These are phyloP conservation scores for Pseudopyricularia javanii DNA, from an alignment of 2,329 filamentous ascomycete genomes.

Conservation along the genomic window DNA sequence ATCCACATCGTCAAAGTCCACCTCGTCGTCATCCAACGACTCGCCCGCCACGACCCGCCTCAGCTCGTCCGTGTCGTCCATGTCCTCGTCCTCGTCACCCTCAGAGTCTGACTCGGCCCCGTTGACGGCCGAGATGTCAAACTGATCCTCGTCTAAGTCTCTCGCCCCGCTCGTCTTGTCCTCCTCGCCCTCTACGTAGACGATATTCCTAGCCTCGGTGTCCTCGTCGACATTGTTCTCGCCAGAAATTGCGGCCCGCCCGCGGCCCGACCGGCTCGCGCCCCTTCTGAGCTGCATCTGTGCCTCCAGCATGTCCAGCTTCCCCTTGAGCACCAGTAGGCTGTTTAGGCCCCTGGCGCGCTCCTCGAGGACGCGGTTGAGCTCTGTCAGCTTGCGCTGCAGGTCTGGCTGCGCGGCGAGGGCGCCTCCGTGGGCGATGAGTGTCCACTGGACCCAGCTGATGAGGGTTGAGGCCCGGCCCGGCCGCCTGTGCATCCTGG, in stretches of 20 bases:
- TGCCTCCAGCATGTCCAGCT: slow-evolving; percentile 84
- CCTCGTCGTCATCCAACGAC: slow-evolving; percentile 19
- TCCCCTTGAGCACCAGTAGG: slow-evolving; percentile 81
- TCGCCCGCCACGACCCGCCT: slow-evolving; percentile 11
- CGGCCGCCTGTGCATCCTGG: slow-evolving; percentile 74
- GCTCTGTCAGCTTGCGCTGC: slow-evolving; percentile 60
- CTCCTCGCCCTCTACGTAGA: slow-evolving; percentile 3
- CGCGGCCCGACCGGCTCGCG: slow-evolving; percentile 16
- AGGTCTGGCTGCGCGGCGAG: slow-evolving; percentile 78
- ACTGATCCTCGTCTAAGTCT: slow-evolving; percentile 8
- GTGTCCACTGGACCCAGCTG: slow-evolving; percentile 91
- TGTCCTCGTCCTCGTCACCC: slow-evolving; percentile 9
- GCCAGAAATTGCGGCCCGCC: slow-evolving; percentile 15
- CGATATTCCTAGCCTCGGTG: slow-evolving; percentile 6
- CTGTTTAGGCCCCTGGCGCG: slow-evolving; percentile 71
- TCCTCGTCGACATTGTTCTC: slow-evolving; percentile 17
- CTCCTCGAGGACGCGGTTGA: slow-evolving; percentile 81
- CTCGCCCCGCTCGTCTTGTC: slow-evolving; percentile 1
- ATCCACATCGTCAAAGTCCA: slow-evolving; percentile 20
- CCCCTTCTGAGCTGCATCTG: slow-evolving; percentile 67
- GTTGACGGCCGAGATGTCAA: slow-evolving; percentile 5
- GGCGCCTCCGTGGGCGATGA: slow-evolving; percentile 84
- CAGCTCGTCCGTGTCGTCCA: slow-evolving; percentile 8
- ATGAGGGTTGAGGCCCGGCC: slow-evolving; percentile 84
- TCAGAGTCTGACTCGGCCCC: slow-evolving; percentile 5